Base-by-base conservation (phyloP, 768 basidiomycete genomes). In the Rhodotorula graminis region DNA sequence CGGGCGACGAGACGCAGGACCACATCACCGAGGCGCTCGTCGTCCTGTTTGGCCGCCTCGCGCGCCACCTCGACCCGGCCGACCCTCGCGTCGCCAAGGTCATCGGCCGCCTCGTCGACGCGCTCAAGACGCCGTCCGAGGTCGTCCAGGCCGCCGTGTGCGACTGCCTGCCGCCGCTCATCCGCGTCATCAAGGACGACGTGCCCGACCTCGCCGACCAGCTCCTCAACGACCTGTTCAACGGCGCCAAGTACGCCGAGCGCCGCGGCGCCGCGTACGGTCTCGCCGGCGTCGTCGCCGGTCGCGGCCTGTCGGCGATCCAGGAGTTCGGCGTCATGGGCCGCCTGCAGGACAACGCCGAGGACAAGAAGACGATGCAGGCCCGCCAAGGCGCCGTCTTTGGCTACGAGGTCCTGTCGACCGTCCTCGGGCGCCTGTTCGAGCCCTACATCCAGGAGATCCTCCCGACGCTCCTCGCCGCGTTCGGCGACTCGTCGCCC, bases 211-310 rank as follows among this genome's bases (percentile, higher is more conserved):
- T 99, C n/a, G 85, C 93, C 58, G 90, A 92, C 62, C 83, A 84
- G 67, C 84, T 99, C 7, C 86, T 93, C 76, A 84, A 87, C 19
- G 89, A 92, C 47, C 84, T 97, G 27, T 87, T 90, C 71, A 84
- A 87, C 61, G 88, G 88, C 10, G 83, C 87, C 15, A 97, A 93
- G 80, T 98, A 99, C 79, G 95, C 92, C 18, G 85, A 87, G 63
- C 87, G 96, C n/a, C 87, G 95, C n/a, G 96, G 96, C 46, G 94
- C 95, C 2, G 94, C 95, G 2, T 98, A 97, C 80, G 96, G 95
- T 55, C 82, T 99, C 29, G 93, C 95, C 3, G 96, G 96, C 40
- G 86, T 92, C 56, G 85, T 97, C 79, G 91, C 90, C 78, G 96
- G 96, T n/a, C 86, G 88, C 2, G 96, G 96, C 2, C 86, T 98